Base-by-base conservation (phyloP, 1,284 basidiomycete genomes). In the Fistulinella cinereoalba region DNA sequence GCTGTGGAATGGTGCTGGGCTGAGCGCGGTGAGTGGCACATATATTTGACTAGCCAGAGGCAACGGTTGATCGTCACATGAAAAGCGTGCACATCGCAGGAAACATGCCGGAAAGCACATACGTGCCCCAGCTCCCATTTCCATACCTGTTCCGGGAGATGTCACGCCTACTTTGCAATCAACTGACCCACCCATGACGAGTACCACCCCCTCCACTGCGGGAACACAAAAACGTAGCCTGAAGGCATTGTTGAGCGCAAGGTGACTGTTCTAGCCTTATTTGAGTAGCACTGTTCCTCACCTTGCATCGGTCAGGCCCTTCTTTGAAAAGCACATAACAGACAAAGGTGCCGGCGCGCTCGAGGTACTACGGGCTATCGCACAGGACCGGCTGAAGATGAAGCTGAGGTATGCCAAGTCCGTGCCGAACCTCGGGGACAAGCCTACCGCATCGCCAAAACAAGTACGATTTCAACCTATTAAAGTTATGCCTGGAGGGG, bases 1-100 rank as follows among this genome's bases (percentile, higher is more conserved):
- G 10, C 47, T 56, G 19, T 67, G 62, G 62, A 64, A 64, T 15
- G 64, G 41, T 12, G 56, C 64, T 1, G 51, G 51, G 18, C 38
- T 52, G 6, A 52, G 51, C 24, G 53, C 60, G 23, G 56, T 57
- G 28, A 42, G 57, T 44, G 23, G 27, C 16, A 18, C 23, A n/a
- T 21, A 27, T 18, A 12, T n/a, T 31, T 15, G 13, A 22, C 15
- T 18, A 11, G 10, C 6, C 12, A 3, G 10, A 11, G n/a, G 19
- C 31, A 18, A 28, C 25, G 15, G 33, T 40, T 60, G 31, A 52
- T 39, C 5, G 16, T 23, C 4, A 11, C n/a, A 34, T 31, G 6
- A 16, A 42, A 46, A 67, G 61, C 62, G 52, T 31, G 53, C 54
- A 15, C 51, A 60, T 46, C 60, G 53, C 41, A 62, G 38, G 46